Conservation (phyloP, 208 protist genomes). For the Leishmania gerbilli region DNA sequence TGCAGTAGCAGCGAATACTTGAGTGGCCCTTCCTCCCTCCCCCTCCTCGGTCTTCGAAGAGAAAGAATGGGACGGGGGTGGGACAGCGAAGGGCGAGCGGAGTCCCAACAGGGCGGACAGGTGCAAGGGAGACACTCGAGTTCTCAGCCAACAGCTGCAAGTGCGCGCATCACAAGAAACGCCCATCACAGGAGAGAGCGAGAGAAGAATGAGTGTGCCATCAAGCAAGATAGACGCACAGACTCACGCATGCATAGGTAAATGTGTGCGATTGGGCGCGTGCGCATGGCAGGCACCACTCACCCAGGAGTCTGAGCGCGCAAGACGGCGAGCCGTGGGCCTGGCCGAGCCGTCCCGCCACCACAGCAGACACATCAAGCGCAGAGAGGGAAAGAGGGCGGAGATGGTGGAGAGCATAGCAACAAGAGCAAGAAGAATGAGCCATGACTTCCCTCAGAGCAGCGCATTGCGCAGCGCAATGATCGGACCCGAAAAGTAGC, state of each 20-base stretch:
- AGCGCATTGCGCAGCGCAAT: background rate
- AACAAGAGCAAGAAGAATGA: background rate
- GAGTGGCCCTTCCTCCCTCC: no score
- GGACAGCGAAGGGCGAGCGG: background rate
- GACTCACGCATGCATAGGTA: background rate
- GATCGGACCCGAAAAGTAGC: background rate
- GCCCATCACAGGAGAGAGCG: background rate
- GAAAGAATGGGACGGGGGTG: background rate
- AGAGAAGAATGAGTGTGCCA: background rate
- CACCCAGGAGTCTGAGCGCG: background rate
- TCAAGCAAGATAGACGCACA: background rate
- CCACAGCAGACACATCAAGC: background rate
- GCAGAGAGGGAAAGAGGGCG: background rate
- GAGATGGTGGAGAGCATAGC: background rate
- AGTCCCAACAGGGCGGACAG: background rate
- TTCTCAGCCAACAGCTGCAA: background rate
- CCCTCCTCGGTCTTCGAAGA: no score
- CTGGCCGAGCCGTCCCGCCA: background rate
- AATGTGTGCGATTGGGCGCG: no score
- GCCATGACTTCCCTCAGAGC: background rate
- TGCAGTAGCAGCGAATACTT: background rate
- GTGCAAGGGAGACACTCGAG: background rate
- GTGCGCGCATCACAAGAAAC: background rate
- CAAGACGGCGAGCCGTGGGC: background rate
- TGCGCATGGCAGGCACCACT: background rate